These are phyloP conservation scores for Mycena maculata DNA, from an alignment of 768 basidiomycete genomes.

Conservation along the genomic window DNA sequence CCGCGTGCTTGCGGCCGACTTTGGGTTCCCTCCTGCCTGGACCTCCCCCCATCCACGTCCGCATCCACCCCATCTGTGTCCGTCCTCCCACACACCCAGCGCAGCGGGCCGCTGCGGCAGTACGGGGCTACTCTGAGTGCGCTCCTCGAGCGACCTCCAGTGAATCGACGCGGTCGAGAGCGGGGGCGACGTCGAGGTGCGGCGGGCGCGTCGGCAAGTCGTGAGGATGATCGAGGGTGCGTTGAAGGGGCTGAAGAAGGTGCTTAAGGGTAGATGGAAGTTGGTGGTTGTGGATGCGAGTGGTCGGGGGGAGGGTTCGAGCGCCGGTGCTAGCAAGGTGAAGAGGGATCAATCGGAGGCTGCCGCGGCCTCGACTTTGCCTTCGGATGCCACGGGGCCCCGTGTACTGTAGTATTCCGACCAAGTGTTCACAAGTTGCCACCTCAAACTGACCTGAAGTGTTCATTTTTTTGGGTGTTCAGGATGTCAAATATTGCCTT, in stretches of 20 bases:
- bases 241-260: slow-evolving; percentile 50
- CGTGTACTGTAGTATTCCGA: no score
- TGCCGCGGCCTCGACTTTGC: no score
- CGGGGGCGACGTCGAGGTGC: slow-evolving; percentile 54
- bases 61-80: not conserved
- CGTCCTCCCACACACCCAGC: slow-evolving; percentile 55
- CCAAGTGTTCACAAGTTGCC: no score
- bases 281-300: not conserved
- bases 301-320: no score
- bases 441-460: no score
- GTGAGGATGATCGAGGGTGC: slow-evolving; percentile 59
- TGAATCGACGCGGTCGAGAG: slow-evolving; percentile 64
- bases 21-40: slow-evolving; percentile 48
- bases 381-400: no score
- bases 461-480: no score
- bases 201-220: slow-evolving; percentile 51
- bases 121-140: slow-evolving; percentile 59
- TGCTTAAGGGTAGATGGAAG: slow-evolving; percentile 46
- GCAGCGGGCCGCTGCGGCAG: slow-evolving; percentile 58
- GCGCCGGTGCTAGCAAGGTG: no score
- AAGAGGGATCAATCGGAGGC: no score
- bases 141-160: slow-evolving; percentile 55
- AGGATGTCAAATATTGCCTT: no score
- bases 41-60: slow-evolving; percentile 40
- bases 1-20: slow-evolving; percentile 40